These are phyloP conservation scores for Agroathelia rolfsii DNA, from an alignment of 1,284 basidiomycete genomes.

Conservation along the genomic window DNA sequence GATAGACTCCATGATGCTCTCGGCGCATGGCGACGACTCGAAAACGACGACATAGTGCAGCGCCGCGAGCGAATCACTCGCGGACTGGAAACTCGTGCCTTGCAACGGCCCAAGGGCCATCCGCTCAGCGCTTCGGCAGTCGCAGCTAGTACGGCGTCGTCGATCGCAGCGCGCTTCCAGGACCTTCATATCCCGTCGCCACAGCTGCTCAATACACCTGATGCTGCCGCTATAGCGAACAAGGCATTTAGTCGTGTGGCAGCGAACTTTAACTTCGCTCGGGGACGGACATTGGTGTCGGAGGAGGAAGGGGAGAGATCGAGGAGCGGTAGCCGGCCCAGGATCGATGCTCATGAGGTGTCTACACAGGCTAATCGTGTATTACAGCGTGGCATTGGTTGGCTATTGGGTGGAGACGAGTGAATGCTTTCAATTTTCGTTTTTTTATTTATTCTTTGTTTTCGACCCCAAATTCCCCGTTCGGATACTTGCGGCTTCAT, in stretches of 20 bases:
- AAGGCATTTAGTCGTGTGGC: constrained; percentile 67
- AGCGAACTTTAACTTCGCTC: constrained; percentile 65
- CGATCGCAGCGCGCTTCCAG: constrained; percentile 50
- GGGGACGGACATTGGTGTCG: constrained; percentile 34
- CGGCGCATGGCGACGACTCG: constrained; percentile 58
- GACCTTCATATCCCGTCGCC: constrained; percentile 56
- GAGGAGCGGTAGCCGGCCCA: constrained; percentile 29
- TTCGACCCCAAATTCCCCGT: too few relatives aligned
- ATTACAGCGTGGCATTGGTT: constrained; percentile 75
- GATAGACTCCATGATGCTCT: constrained; percentile 71
- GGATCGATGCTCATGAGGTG: constrained; percentile 47
- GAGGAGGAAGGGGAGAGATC: constrained; percentile 32
- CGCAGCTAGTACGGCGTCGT: constrained; percentile 28
- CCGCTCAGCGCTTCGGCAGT: constrained; percentile 16
- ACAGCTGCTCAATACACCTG: constrained; percentile 54
- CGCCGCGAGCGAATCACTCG: constrained; percentile 32
- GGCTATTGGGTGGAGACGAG: constrained; percentile 79
- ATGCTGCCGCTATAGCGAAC: constrained; percentile 63
- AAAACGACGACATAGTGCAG: constrained; percentile 47
- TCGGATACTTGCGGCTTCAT: too few relatives aligned
- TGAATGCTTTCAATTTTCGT: too few relatives aligned
- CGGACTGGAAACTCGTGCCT: constrained; percentile 16
- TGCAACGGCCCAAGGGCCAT: constrained; percentile 15
- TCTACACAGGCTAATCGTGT: constrained; percentile 63
- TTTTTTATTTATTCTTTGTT: too few relatives aligned